Base-by-base conservation (phyloP, 2,329 filamentous ascomycete species). In the Colletotrichum lupini region DNA sequence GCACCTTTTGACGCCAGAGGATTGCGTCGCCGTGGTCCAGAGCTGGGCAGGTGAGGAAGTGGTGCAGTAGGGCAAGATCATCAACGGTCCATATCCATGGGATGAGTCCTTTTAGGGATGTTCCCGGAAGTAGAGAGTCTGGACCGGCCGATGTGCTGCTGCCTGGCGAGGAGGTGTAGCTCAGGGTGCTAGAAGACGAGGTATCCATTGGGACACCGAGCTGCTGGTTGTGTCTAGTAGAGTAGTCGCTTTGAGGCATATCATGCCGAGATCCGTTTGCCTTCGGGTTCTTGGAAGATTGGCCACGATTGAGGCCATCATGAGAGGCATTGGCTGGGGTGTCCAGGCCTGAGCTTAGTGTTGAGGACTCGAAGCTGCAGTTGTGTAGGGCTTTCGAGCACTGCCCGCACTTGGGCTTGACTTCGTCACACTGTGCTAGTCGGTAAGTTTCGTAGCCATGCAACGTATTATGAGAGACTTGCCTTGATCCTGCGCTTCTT, bases 401-500 rank as follows among this genome's bases (percentile, higher is more conserved):
- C 11, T 72, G 63, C 26, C 64, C 63, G 5, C 68, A 72, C 19
- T 35, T 26, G 5, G 68, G 68, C 4, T 67, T 72, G n/a, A 55
- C 49, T 57, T 72, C 68, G 32, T 72, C 68, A 52, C 68, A 67
- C 68, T 72, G 35, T 37, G 3, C 7, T n/a, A 11, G n/a, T 22
- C 7, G 32, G 42, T 28, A 46, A 24, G 2, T 14, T n/a, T 28
- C 16, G 42, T 16, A 5, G 22, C 4, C 3, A 16, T n/a, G 19
- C 2, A 3, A n/a, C 11, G n/a, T n/a, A 8, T 3, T 14, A 5
- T n/a, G n/a, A 24, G 35, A 6, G 5, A 16, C 35, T 37, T 37
- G 46, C 63, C 66, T 78, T 78, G 59, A 77, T 73, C n/a, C 77
- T 72, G 22, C 76, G 73, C 26, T 67, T 63, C 52, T 77, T 78